Percentiles rank a stretch among this genome's conserved stretches.
These are phyloP conservation scores for Ricinus communis DNA, from an alignment of 345 rosid genomes.

Conservation along the genomic window DNA sequence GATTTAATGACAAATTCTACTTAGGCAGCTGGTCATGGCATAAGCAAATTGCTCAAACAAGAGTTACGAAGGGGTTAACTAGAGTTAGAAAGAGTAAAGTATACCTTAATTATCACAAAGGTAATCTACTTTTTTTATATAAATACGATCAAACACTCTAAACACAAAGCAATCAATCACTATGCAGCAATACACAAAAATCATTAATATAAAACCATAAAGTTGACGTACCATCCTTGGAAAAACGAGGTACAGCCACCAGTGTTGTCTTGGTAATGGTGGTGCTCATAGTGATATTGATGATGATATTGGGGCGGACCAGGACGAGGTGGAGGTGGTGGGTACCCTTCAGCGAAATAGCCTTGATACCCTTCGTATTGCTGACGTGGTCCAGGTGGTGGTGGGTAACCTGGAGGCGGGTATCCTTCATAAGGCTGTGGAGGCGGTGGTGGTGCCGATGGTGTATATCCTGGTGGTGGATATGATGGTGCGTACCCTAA, in stretches of 20 bases:
- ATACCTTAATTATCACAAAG: too few species aligned
- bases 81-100: too few species aligned
- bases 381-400: constrained; percentile 40
- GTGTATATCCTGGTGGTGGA: constrained; percentile 50
- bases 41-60: too few species aligned
- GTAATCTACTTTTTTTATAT: too few species aligned
- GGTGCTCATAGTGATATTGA: constrained; percentile 50
- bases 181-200: background rate
- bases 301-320: constrained; percentile 46
- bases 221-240: constrained; percentile 61
- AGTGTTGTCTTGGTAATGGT: constrained; percentile 48
- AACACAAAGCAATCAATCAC: background rate
- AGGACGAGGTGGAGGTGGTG: constrained; percentile 47
- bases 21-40: too few species aligned
- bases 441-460: constrained; percentile 51
- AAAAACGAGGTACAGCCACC: constrained; percentile 62
- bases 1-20: too few species aligned
- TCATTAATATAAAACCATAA: too few species aligned
- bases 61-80: too few species aligned
- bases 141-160: background rate
- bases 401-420: constrained; percentile 53
- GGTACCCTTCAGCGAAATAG: constrained; percentile 63
- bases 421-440: constrained; percentile 56
- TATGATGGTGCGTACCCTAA: constrained; percentile 12
- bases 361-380: constrained; percentile 77